Evolutionary conservation across 371 early-diverging fungal species (phyloP).

Genomic region (Apophysomyces sp.): DNA sequence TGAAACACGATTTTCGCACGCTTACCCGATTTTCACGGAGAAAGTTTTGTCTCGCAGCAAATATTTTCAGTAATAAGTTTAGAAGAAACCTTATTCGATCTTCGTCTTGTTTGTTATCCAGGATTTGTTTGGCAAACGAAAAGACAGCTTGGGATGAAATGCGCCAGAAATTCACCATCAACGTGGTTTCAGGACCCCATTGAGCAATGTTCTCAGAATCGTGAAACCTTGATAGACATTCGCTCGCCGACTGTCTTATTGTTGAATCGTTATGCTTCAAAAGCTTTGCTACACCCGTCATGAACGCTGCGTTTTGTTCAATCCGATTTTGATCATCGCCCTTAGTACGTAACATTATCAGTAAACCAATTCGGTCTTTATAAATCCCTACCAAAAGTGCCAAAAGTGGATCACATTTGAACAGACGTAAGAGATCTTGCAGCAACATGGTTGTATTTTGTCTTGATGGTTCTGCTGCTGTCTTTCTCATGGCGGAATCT

Average conservation of each 20-base stretch:
- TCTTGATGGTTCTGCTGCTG: constrained; percentile 16
- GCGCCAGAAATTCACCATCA: constrained; percentile 63
- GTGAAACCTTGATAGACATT: constrained; percentile 63
- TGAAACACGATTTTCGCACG: not conserved
- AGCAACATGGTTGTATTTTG: constrained; percentile 9
- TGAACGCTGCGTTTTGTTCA: constrained; percentile 59
- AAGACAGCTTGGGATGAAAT: constrained; percentile 51
- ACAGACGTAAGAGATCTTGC: constrained; percentile 24
- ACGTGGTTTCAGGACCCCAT: constrained; percentile 55
- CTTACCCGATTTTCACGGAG: constrained; percentile 36
- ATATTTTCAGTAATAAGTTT: constrained; percentile 58
- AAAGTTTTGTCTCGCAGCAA: constrained; percentile 63
- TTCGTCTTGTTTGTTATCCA: constrained; percentile 49
- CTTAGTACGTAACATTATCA: constrained; percentile 1
- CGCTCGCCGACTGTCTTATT: constrained; percentile 63
- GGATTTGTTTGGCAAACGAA: constrained; percentile 39
- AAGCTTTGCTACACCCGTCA: constrained; percentile 57
- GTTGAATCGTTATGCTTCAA: constrained; percentile 52
- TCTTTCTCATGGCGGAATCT: not conserved
- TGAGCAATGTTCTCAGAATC: constrained; percentile 44
- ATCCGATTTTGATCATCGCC: constrained; percentile 17
- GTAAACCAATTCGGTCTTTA: not conserved
- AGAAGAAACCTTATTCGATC: constrained; percentile 55
- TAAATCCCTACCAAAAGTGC: constrained; percentile 22
- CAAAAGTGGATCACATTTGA: constrained; percentile 22